Conservation (phyloP, 345 rosid genomes). For the Boechera stricta region DNA sequence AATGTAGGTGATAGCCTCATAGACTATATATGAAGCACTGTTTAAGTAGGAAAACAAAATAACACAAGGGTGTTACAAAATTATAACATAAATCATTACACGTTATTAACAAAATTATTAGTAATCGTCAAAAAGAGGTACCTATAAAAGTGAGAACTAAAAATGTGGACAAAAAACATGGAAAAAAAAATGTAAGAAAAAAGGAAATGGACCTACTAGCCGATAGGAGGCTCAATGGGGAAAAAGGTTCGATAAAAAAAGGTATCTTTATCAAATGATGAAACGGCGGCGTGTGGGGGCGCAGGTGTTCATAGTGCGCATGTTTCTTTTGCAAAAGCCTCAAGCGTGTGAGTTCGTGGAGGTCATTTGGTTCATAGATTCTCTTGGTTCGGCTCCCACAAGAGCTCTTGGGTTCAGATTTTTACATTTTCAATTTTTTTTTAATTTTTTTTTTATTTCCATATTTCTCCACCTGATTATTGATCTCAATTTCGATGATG, state of each 20-base stretch:
- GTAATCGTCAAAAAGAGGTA: not conserved
- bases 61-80: not conserved
- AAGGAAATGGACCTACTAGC: slow-evolving; percentile 36
- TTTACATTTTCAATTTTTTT: not conserved
- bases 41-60: no score
- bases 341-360: slow-evolving; percentile 44
- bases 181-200: not conserved
- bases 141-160: not conserved
- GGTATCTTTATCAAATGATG: slow-evolving; percentile 48
- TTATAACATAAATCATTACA: not conserved
- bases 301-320: slow-evolving; percentile 52
- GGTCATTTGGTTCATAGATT: not conserved
- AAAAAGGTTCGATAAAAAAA: slow-evolving; percentile 50
- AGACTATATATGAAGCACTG: no score
- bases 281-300: slow-evolving; percentile 64
- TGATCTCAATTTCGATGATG: not conserved
- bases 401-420: slow-evolving; percentile 8
- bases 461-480: not conserved
- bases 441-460: not conserved
- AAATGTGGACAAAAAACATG: not conserved
- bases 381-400: slow-evolving; percentile 5
- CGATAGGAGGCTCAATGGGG: slow-evolving; percentile 32
- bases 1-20: not conserved
- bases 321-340: slow-evolving; percentile 51
- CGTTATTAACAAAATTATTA: not conserved